phyloP scores from a whole-genome alignment of 108 stramenopile genomes.

The Cyclotella atomus region DNA sequence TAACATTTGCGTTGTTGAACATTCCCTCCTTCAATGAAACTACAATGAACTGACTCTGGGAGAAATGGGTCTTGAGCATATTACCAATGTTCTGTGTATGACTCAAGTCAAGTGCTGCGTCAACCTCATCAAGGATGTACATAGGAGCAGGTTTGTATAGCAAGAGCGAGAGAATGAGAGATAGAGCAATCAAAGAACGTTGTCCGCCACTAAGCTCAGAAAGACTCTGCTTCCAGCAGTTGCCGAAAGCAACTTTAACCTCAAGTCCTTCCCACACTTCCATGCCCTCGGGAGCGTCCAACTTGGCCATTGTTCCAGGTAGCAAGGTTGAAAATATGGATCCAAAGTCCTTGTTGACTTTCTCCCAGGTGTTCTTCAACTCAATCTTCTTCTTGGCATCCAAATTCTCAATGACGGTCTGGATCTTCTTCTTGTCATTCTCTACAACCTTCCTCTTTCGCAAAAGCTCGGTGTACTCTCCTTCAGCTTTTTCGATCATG shows the following conservation, averaged over 20 bases:
- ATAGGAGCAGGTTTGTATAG: slow-evolving; percentile 99
- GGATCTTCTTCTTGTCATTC: slow-evolving; percentile 98
- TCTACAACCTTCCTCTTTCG: slow-evolving; percentile 97
- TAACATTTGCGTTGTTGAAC: slow-evolving; percentile 99
- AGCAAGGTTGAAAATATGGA: slow-evolving; percentile 97
- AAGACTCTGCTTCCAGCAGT: slow-evolving; percentile 98
- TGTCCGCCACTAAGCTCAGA: slow-evolving; percentile 99
- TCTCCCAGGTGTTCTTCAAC: slow-evolving; percentile 91
- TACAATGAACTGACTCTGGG: slow-evolving; percentile 98
- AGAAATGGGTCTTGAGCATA: slow-evolving; percentile 99
- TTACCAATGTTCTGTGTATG: slow-evolving; percentile 99
- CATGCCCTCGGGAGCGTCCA: slow-evolving; percentile 96
- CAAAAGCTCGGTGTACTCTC: slow-evolving; percentile 96
- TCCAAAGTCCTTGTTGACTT: slow-evolving; percentile 99
- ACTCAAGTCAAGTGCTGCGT: slow-evolving; percentile 97
- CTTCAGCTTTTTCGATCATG: slow-evolving; percentile 99
- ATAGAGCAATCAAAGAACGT: slow-evolving; percentile 96
- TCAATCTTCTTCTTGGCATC: slow-evolving; percentile 97
- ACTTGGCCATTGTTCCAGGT: slow-evolving; percentile 94
- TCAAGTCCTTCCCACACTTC: slow-evolving; percentile 96
- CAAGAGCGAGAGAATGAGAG: slow-evolving; percentile 94
- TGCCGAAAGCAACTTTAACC: slow-evolving; percentile 96
- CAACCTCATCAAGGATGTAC: slow-evolving; percentile 99
- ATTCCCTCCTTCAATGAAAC: slow-evolving; percentile 98
- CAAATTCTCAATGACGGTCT: slow-evolving; percentile 95